Evolutionary conservation across 371 early-diverging fungal species (phyloP).

Genomic region (Parasitella parasitica): DNA sequence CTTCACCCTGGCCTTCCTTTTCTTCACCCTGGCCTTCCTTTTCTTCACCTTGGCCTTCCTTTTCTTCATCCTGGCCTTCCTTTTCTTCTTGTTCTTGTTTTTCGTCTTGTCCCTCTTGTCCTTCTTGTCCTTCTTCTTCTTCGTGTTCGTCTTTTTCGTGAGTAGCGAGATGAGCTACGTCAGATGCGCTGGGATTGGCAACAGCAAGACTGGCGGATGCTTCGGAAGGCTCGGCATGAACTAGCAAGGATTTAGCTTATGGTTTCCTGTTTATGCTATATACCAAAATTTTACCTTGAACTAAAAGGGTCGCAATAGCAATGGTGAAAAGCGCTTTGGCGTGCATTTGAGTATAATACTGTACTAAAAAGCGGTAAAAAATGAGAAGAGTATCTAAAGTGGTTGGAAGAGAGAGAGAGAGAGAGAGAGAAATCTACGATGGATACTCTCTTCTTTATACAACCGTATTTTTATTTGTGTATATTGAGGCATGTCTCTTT

Average conservation of each 20-base stretch:
- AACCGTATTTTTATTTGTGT: not conserved
- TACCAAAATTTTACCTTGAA: slow-evolving; percentile 5
- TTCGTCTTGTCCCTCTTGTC: not conserved
- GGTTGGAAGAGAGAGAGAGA: not conserved
- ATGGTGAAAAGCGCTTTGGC: slow-evolving; percentile 17
- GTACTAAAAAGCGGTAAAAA: no score
- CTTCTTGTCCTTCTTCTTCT: not conserved
- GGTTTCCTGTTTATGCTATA: not conserved
- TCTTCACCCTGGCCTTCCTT: not conserved
- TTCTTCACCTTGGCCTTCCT: not conserved
- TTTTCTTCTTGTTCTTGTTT: not conserved
- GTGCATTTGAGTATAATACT: slow-evolving; percentile 11
- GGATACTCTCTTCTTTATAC: not conserved
- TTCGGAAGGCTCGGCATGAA: not conserved
- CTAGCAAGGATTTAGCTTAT: not conserved
- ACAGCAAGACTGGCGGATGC: not conserved
- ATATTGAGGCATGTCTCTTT: not conserved
- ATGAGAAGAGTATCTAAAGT: not conserved
- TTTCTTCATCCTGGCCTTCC: not conserved
- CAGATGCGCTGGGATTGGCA: not conserved
- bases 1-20: not conserved
- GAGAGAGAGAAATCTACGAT: not conserved
- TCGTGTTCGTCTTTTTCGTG: not conserved
- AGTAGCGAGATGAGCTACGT: not conserved
- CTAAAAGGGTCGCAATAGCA: slow-evolving; percentile 16